A percentile compares a stretch with the other conserved stretches of the same genome.
phyloP scores from a whole-genome alignment of 306 rosid species.

The Coriaria nepalensis region DNA sequence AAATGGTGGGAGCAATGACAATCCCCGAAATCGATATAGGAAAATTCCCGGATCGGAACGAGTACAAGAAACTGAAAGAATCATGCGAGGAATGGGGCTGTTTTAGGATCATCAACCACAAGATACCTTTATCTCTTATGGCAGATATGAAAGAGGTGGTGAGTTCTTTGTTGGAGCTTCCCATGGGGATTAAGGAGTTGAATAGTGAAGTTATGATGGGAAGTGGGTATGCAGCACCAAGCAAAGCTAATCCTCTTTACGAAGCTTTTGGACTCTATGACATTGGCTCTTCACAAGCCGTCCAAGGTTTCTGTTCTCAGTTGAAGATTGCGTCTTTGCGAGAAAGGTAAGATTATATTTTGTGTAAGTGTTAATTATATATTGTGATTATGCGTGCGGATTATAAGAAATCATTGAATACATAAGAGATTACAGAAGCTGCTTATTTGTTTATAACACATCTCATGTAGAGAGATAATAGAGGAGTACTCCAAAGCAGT shows the following conservation, averaged over 20 bases:
- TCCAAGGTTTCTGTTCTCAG: conserved; percentile 30
- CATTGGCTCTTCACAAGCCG: conserved; percentile 26
- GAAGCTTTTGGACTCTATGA: conserved; percentile 45
- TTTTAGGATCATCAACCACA: conserved; percentile 47
- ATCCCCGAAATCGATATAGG: conserved; percentile 38
- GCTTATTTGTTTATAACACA: too few species aligned
- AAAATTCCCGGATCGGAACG: conserved; percentile 12
- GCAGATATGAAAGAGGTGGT: conserved; percentile 31
- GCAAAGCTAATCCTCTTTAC: conserved; percentile 24
- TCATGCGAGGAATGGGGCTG: conserved; percentile 53
- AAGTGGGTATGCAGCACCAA: conserved; percentile 41
- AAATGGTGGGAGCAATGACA: not conserved
- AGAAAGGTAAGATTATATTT: conserved; percentile 21
- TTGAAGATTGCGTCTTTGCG: conserved; percentile 22
- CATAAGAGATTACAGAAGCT: too few species aligned
- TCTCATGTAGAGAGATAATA: conserved; percentile 12
- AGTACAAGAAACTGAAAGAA: conserved; percentile 30
- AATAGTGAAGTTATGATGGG: conserved; percentile 30
- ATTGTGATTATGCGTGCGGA: too few species aligned
- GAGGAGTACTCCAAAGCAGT: conserved; percentile 28
- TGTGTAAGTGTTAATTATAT: too few species aligned
- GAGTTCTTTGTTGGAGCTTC: conserved; percentile 33
- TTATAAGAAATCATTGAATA: too few species aligned
- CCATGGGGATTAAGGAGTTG: conserved; percentile 34
- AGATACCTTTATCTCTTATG: conserved; percentile 29